phyloP scores from a whole-genome alignment of 495 filamentous ascomycete genomes.

The Filosporella fistucella region DNA sequence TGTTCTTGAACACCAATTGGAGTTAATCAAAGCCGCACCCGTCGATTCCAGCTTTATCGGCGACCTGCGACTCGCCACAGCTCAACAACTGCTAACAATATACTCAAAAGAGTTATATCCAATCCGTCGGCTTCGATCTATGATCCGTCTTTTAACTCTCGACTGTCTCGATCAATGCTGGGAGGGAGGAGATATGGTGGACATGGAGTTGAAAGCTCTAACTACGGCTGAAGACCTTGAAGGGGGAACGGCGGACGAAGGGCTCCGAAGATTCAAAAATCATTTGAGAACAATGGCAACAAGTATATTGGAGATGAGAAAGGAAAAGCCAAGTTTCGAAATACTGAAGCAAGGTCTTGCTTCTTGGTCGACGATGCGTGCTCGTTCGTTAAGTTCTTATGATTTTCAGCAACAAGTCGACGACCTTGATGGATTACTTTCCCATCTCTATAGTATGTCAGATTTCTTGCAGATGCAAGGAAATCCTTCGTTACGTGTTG shows the following conservation, averaged over 20 bases:
- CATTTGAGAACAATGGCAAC: slow-evolving; percentile 55
- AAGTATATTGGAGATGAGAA: slow-evolving; percentile 50
- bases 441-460: slow-evolving; percentile 62
- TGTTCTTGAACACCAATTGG: slow-evolving; percentile 42
- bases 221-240: background rate
- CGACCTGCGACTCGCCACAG: slow-evolving; percentile 6
- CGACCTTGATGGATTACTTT: slow-evolving; percentile 52
- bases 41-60: background rate
- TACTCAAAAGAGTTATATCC: slow-evolving; percentile 36
- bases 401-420: slow-evolving; percentile 55
- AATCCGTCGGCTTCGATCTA: slow-evolving; percentile 40
- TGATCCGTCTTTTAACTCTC: slow-evolving; percentile 38
- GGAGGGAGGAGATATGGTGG: slow-evolving; percentile 2
- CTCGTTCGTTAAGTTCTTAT: slow-evolving; percentile 39
- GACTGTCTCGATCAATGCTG: slow-evolving; percentile 3
- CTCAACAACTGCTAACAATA: slow-evolving; percentile 31
- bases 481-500: slow-evolving; percentile 34
- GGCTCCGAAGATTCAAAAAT: slow-evolving; percentile 43
- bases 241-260: slow-evolving; percentile 39
- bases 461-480: slow-evolving; percentile 80
- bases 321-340: slow-evolving; percentile 39
- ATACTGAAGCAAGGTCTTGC: slow-evolving; percentile 43
- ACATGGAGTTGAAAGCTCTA: background rate
- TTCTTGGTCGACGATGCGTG: slow-evolving; percentile 48
- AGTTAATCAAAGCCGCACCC: slow-evolving; percentile 17